Conservation (phyloP, 495 filamentous ascomycete genomes). For the Aspergillus mulundensis region DNA sequence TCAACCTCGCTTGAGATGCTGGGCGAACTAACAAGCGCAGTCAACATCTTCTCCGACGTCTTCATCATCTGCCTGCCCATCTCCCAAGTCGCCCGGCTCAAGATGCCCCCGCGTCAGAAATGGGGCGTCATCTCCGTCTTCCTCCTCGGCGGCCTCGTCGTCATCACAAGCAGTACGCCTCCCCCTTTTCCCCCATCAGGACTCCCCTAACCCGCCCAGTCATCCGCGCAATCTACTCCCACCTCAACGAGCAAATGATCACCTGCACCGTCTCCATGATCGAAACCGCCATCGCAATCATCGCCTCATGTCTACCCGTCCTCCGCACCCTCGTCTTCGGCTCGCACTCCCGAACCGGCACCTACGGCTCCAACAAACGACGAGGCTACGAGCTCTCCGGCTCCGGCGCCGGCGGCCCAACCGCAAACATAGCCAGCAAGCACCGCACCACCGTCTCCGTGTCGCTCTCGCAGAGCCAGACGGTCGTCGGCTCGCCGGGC, state of each 20-base stretch:
- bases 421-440: neutral
- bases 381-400: conserved; percentile 18
- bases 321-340: conserved; percentile 25
- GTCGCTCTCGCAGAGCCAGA: neutral
- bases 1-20: too few relatives aligned
- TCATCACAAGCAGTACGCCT: conserved; percentile 23
- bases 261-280: conserved; percentile 28
- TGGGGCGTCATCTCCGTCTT: conserved; percentile 22
- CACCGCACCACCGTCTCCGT: conserved; percentile 5
- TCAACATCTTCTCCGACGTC: conserved; percentile 25
- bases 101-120: conserved; percentile 22
- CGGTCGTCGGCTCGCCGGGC: neutral
- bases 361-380: conserved; percentile 13
- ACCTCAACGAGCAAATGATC: conserved; percentile 23
- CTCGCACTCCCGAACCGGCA: conserved; percentile 21
- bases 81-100: conserved; percentile 19
- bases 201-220: conserved; percentile 5
- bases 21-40: too few relatives aligned
- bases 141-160: conserved; percentile 21
- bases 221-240: conserved; percentile 24
- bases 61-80: conserved; percentile 26
- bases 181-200: neutral
- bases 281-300: conserved; percentile 26
- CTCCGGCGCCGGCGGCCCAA: neutral
- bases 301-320: conserved; percentile 26